Base-by-base conservation (phyloP, 2,329 filamentous ascomycete species). In the Alternaria postmessia region DNA sequence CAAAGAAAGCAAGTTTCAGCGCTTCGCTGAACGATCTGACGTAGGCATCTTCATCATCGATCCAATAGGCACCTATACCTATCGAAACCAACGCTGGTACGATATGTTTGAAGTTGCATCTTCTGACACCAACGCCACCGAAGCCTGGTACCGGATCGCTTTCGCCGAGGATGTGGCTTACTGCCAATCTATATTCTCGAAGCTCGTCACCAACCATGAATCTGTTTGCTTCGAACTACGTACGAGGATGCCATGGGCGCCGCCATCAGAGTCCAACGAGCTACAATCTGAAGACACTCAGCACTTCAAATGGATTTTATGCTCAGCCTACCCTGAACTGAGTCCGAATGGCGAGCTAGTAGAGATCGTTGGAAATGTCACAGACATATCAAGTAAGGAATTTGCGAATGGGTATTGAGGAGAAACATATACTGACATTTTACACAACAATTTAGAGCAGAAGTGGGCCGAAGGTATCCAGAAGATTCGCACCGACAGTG, bases 31-130 rank as follows among this genome's bases (percentile, higher is more conserved):
- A 41, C 67, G 75, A 6, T 70, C 77, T 6, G 78, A 80, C 4
- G 72, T 81, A 4, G 80, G 75, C 2, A 82, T 82, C 52, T 81
- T 79, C 56, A 76, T 78, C 38, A 70, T 79, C 36, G 71, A 74
- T 18, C 57, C 71, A 5, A 54, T 70, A 18, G 79, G 81, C 3
- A 66, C 63, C 8, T 76, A 78, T 14, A 68, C 78, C 0, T 81
- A 81, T 59, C 69, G 78, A 7, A 82, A 82, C 49, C 73, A 81
- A 46, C 69, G 73, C 4, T 82, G 79, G 70, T 74, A 59, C 43
- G 73, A 78, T 1, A 71, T 80, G 43, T 72, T 80, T 51, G 63
- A 68, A 28, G 32, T 66, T 5, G 64, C 67, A 11, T 55, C 51
- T 14, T 48, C 62, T 11, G 58, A 61, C 11, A 51, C 34, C 22